Base-by-base conservation (phyloP, 2,329 filamentous ascomycete species). In the Calycina herbarum region DNA sequence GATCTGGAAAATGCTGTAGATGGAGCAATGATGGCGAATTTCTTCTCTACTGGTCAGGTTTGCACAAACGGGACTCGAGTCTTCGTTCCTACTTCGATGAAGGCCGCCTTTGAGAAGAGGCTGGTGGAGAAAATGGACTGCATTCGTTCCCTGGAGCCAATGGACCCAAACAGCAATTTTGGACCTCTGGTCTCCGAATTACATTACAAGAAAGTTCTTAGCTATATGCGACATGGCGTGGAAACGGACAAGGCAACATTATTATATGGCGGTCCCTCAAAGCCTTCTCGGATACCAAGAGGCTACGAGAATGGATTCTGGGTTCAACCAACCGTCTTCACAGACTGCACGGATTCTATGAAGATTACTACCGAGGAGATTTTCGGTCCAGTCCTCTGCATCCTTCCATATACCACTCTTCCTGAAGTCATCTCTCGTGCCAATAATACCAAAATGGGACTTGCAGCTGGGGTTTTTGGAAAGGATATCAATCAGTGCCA, bases 21-120 rank as follows among this genome's bases (percentile, higher is more conserved):
- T 73, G 90, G 92, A 35, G 93, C 92, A 69, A 94, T 96, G 90
- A 92, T 96, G 83, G 93, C 93, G 72, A 96, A 96, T 78, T 96
- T 96, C 80, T 96, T 91, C 82, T 93, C 90, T 70, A 91, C 91
- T 0, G 93, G 93, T 35, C 93, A 97, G 78, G 93, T 96, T 61
- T 97, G 93, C 83, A 96, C 93, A 61, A 96, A 96, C 76, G 93
- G 93, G 60, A 96, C 93, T 0, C 85, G 93, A 11, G 93, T 96
- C 40, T 96, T 96, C 76, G 84, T 97, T 2, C 92, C 90, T 0
- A 79, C 82, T 40, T 76, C 79, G 45, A 83, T 93, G 77, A 88
- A 93, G 75, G 65, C 79, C 15, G 81, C 80, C 0, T 94, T 96
- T 70, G 92, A 96, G 76, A 81, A 83, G 72, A 79, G 81, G 0